A percentile compares a stretch with the other conserved stretches of the same genome.
Conservation (phyloP, 495 filamentous ascomycete species). For the Neurospora sublineolata region DNA sequence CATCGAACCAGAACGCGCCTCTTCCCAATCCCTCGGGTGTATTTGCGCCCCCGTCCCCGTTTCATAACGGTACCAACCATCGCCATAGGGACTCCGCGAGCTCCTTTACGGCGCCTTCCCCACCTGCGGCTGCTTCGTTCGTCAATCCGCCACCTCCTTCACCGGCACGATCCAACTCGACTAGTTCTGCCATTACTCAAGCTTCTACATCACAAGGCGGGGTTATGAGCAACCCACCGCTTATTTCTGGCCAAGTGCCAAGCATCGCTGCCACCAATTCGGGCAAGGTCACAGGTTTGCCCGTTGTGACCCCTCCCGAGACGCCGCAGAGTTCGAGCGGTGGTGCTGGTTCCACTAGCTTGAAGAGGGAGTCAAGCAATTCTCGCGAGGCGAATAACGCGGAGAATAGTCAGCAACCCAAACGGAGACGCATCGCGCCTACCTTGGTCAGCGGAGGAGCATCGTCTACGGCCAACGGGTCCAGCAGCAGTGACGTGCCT, state of each 20-base stretch:
- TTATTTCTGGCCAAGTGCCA: conserved; percentile 62
- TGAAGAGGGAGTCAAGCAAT: conserved; percentile 51
- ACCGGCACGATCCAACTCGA: conserved; percentile 72
- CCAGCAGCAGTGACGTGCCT: conserved; percentile 4
- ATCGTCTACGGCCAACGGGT: background rate
- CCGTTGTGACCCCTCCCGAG: conserved; percentile 68
- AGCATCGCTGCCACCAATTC: conserved; percentile 60
- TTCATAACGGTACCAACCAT: conserved; percentile 29
- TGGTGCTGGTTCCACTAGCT: conserved; percentile 31
- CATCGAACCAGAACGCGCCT: conserved; percentile 50
- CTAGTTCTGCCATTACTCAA: conserved; percentile 67
- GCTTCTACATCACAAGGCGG: conserved; percentile 21
- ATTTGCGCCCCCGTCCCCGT: conserved; percentile 48
- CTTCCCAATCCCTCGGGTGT: conserved; percentile 51
- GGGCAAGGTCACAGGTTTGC: conserved; percentile 40
- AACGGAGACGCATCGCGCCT: conserved; percentile 70
- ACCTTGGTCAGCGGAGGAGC: conserved; percentile 41
- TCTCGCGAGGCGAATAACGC: conserved; percentile 31
- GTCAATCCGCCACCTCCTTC: conserved; percentile 51
- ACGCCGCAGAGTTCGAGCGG: conserved; percentile 48
- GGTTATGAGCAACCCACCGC: conserved; percentile 62
- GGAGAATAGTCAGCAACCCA: conserved; percentile 32
- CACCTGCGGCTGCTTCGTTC: conserved; percentile 37
- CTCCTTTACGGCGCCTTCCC: conserved; percentile 45
- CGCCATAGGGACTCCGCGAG: conserved; percentile 39